Conservation (phyloP, 768 basidiomycete species). For the Suillus variegatus region DNA sequence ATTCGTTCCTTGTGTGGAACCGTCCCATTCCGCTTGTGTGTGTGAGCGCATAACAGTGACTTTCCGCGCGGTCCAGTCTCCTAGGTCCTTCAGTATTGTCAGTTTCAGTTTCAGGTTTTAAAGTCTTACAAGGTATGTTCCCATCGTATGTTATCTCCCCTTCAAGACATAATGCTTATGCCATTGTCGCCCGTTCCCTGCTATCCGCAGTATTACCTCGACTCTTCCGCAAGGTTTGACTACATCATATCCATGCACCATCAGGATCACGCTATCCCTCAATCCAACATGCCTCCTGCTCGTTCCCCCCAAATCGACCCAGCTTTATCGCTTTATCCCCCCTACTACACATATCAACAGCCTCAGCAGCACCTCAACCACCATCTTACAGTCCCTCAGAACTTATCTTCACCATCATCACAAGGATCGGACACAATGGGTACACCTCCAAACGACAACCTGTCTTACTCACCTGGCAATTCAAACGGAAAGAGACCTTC, state of each 20-base stretch:
- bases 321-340: slow-evolving; percentile 63
- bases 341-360: slow-evolving; percentile 60
- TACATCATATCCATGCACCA: slow-evolving; percentile 44
- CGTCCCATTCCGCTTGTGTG: slow-evolving; percentile 14
- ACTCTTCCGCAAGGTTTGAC: slow-evolving; percentile 38
- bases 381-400: slow-evolving; percentile 57
- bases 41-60: slow-evolving; percentile 3
- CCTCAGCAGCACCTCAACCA: slow-evolving; percentile 50
- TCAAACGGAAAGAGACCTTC: slow-evolving; percentile 69
- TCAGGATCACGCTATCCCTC: slow-evolving; percentile 43
- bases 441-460: slow-evolving; percentile 68
- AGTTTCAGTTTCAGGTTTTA: slow-evolving; percentile 11
- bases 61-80: slow-evolving; percentile 11
- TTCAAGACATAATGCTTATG: slow-evolving; percentile 16
- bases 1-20: slow-evolving; percentile 13
- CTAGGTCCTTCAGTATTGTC: not conserved
- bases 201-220: slow-evolving; percentile 24
- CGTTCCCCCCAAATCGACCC: slow-evolving; percentile 73
- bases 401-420: slow-evolving; percentile 77
- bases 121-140: slow-evolving; percentile 16
- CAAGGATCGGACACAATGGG: slow-evolving; percentile 77
- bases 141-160: slow-evolving; percentile 3
- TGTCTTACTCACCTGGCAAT: slow-evolving; percentile 51
- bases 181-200: slow-evolving; percentile 21
- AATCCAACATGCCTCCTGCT: slow-evolving; percentile 43